phyloP scores from a whole-genome alignment of 106 monocot genomes.

The Dendrobium nobile region DNA sequence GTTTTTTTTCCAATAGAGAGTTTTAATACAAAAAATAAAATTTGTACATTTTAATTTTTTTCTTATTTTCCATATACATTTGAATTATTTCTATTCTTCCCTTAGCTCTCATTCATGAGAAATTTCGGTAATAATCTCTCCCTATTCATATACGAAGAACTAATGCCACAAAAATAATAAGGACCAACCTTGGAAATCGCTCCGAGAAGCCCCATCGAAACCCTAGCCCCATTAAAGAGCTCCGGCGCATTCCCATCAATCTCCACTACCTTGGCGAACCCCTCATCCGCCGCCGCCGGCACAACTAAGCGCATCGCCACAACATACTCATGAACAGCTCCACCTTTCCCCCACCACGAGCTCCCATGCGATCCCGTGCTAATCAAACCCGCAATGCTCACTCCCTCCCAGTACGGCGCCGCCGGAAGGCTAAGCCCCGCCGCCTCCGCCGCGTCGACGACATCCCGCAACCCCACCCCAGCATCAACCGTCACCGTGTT shows the following conservation, averaged over 20 bases:
- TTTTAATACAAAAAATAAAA: too few relatives aligned
- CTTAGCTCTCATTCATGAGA: too few relatives aligned
- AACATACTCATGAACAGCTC: conserved; percentile 62
- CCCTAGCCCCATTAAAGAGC: conserved; percentile 36
- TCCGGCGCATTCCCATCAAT: conserved; percentile 14
- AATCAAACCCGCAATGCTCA: conserved; percentile 56
- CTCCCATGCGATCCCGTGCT: conserved; percentile 77
- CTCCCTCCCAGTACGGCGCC: conserved; percentile 83
- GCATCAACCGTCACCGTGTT: conserved; percentile 42
- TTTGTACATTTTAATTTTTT: too few relatives aligned
- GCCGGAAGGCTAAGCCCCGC: conserved; percentile 58
- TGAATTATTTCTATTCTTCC: too few relatives aligned
- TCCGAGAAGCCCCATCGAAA: conserved; percentile 67
- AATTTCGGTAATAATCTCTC: too few relatives aligned
- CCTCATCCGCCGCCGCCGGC: conserved; percentile 31
- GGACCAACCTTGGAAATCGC: conserved; percentile 48
- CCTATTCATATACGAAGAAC: too few relatives aligned
- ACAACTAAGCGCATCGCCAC: conserved; percentile 49
- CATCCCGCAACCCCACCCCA: conserved; percentile 50
- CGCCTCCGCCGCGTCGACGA: conserved; percentile 56
- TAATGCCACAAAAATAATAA: too few relatives aligned
- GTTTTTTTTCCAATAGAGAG: too few relatives aligned
- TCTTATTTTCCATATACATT: too few relatives aligned
- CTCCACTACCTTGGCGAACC: conserved; percentile 48
- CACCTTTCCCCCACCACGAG: conserved; percentile 81